Base-by-base conservation (phyloP, 75 land plant species). In the Adiantum capillusveneris region DNA sequence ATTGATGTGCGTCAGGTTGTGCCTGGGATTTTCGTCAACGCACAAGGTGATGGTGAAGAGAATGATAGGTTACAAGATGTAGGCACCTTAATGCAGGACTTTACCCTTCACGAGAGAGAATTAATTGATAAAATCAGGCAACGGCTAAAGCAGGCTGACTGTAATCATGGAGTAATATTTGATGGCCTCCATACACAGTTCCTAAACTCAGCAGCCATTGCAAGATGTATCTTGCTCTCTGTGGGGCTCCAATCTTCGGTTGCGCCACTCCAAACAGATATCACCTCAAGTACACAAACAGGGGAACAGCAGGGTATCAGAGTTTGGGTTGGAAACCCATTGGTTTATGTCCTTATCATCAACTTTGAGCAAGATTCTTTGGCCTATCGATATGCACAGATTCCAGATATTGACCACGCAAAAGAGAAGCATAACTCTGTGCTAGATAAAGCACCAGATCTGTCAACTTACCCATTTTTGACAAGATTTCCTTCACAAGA, bases 101-200 rank as follows among this genome's bases (percentile, higher is more conserved):
- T 36, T 9, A 58, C 31, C n/a, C 39, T 37, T 11, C 20, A 11
- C 2, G 53, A 61, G n/a, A 44, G 22, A 17, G 6, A 20, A 25
- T 17, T 61, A 11, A 27, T 46, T 11, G 43, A 24, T 11, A 5
- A 39, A 29, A 50, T 72, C 11, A 52, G 51, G 39, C 29, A 46
- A 12, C 24, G 53, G 28, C 22, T 71, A 17, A 34, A 72, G 37
- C 22, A 58, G n/a, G 25, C 53, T 9, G 64, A 58, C 18, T 66
- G 70, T 25, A 44, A 27, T 13, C 26, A 29, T 26, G 75, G 75
- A 0, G 46, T 65, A 12, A 65, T 72, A 12, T 66, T 72, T 60
- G 75, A 72, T 60, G 70, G 70, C 6, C 31, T 72, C 0, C 66
- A 59, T 25, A 58, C 75, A 28, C 21, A 59, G 14, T 59, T 68